A percentile compares a stretch with the other conserved stretches of the same genome.
These are phyloP conservation scores for Leptographium lundbergii DNA, from an alignment of 2,329 filamentous ascomycete genomes.

Conservation along the genomic window DNA sequence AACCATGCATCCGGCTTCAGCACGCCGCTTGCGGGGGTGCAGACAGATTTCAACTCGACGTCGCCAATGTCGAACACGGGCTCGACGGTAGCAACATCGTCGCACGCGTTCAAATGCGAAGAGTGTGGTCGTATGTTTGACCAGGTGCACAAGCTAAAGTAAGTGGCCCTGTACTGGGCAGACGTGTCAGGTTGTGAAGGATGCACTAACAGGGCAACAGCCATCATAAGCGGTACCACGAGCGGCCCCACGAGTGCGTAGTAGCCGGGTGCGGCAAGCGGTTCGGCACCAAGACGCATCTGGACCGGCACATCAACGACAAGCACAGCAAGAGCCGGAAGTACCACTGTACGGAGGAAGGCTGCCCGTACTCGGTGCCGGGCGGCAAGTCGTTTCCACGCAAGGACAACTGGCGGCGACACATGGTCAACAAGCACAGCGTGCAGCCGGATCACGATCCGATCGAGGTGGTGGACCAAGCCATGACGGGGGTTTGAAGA, in stretches of 20 bases:
- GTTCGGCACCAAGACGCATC: constrained; percentile 49
- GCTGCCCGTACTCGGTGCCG: constrained; percentile 41
- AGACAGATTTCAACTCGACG: constrained; percentile 20
- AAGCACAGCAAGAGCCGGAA: constrained; percentile 47
- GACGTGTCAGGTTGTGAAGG: background rate
- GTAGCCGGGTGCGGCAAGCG: constrained; percentile 36
- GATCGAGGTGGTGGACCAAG: constrained; percentile 28
- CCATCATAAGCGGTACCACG: constrained; percentile 49
- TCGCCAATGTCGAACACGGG: constrained; percentile 24
- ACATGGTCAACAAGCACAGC: constrained; percentile 47
- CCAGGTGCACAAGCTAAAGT: constrained; percentile 49
- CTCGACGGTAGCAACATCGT: constrained; percentile 13
- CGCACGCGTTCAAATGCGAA: constrained; percentile 24
- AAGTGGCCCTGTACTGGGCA: constrained; percentile 10
- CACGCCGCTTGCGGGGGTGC: constrained; percentile 25
- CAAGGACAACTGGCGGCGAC: constrained; percentile 51
- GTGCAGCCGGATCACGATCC: constrained; percentile 26
- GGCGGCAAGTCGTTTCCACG: constrained; percentile 47
- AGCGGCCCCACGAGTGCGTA: constrained; percentile 35
- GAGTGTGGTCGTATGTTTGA: constrained; percentile 37
- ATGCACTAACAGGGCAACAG: constrained; percentile 19
- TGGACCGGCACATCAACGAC: constrained; percentile 50
- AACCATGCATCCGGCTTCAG: constrained; percentile 28
- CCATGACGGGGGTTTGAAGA: constrained; percentile 15
- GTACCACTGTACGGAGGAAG: constrained; percentile 42